Percentiles rank a stretch among this genome's conserved stretches.
phyloP scores from a whole-genome alignment of 2,329 filamentous ascomycete genomes.

The Ophiostoma populinum region DNA sequence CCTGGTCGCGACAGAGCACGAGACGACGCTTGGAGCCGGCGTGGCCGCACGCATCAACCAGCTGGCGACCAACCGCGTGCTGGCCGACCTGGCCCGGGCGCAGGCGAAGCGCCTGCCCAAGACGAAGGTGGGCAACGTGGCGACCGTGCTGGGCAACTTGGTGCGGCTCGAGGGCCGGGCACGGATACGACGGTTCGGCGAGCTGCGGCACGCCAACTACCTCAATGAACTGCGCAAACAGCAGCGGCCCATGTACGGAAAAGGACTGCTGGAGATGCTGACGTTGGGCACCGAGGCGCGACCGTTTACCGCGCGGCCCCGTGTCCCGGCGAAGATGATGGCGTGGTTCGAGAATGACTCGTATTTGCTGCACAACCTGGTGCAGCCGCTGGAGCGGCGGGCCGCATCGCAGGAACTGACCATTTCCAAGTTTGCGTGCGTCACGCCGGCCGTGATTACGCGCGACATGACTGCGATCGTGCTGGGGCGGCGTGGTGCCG shows the following conservation, averaged over 20 bases:
- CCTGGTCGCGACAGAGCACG: constrained; percentile 54
- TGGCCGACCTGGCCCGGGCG: constrained; percentile 54
- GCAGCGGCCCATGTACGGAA: constrained; percentile 66
- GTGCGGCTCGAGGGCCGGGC: constrained; percentile 55
- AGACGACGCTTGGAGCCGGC: constrained; percentile 43
- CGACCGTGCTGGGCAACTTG: constrained; percentile 51
- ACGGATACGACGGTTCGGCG: constrained; percentile 54
- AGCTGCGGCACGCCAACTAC: constrained; percentile 66
- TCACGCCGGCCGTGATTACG: constrained; percentile 77
- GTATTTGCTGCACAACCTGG: constrained; percentile 42
- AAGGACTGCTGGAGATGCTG: constrained; percentile 57
- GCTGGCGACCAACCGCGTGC: constrained; percentile 50
- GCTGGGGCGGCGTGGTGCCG: constrained; percentile 41
- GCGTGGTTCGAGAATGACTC: constrained; percentile 64
- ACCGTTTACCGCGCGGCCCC: constrained; percentile 42
- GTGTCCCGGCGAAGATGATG: constrained; percentile 43
- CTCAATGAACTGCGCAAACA: constrained; percentile 68
- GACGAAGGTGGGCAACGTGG: constrained; percentile 38
- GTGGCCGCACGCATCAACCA: constrained; percentile 38
- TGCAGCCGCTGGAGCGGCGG: constrained; percentile 59
- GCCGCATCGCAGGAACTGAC: constrained; percentile 54
- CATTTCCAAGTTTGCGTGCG: constrained; percentile 78
- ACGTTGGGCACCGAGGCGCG: constrained; percentile 44
- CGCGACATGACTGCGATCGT: constrained; percentile 55
- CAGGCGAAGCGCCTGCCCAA: constrained; percentile 47